These are phyloP conservation scores for Infundibulicybe gibba DNA, from an alignment of 768 basidiomycete genomes.

Conservation along the genomic window DNA sequence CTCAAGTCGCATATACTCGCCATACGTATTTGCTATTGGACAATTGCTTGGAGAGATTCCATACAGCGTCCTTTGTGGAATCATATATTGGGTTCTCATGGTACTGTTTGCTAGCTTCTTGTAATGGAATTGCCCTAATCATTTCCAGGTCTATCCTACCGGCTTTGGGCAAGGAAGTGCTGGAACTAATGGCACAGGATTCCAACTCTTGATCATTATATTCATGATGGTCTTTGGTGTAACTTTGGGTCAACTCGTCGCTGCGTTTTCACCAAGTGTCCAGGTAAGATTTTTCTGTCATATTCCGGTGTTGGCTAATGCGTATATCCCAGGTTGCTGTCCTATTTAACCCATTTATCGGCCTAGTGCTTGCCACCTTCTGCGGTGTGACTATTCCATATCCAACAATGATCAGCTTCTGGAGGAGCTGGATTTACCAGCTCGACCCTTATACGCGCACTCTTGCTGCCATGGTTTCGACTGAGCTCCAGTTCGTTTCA, in stretches of 20 bases:
- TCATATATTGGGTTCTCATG: conserved; percentile 76
- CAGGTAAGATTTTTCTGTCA: conserved; percentile 35
- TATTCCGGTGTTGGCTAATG: conserved; percentile 15
- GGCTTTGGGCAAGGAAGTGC: conserved; percentile 61
- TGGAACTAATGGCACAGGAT: conserved; percentile 61
- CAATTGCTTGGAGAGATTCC: conserved; percentile 84
- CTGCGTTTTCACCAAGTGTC: conserved; percentile 74
- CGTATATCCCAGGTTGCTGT: conserved; percentile 52
- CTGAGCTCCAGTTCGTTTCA: conserved; percentile 61
- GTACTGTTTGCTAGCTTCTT: conserved; percentile 25
- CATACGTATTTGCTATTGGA: conserved; percentile 79
- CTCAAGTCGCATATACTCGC: conserved; percentile 82
- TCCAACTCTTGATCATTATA: conserved; percentile 66
- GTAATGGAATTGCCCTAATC: not conserved
- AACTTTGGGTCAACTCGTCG: conserved; percentile 70
- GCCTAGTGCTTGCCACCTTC: conserved; percentile 63
- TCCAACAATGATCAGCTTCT: conserved; percentile 59
- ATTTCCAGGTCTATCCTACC: conserved; percentile 54
- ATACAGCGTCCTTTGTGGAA: conserved; percentile 64
- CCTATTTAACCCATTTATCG: conserved; percentile 76
- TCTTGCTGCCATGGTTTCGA: conserved; percentile 72
- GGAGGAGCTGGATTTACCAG: conserved; percentile 75
- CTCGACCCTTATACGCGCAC: conserved; percentile 68
- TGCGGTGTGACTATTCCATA: conserved; percentile 81
- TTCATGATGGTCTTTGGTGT: conserved; percentile 68